These are phyloP conservation scores for Wickerhamia fluorescens DNA, from an alignment of 805 yeast species.

Conservation along the genomic window DNA sequence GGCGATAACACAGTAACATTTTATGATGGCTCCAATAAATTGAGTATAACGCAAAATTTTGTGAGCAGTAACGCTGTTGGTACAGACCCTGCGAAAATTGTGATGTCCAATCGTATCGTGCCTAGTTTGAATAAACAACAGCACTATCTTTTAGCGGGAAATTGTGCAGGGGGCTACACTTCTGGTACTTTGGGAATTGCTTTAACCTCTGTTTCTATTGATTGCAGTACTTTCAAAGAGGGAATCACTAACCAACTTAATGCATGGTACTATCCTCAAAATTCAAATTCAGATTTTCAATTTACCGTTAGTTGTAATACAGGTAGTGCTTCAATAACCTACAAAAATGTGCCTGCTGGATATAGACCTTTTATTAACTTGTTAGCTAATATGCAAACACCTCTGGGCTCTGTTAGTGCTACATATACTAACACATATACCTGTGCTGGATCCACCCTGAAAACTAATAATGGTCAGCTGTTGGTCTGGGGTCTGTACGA, in stretches of 20 bases:
- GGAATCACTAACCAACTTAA: conserved; percentile 14
- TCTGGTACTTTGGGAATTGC: conserved; percentile 15
- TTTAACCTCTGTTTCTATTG: conserved; percentile 7
- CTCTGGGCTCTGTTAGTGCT: too few relatives aligned
- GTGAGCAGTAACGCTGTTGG: neutral
- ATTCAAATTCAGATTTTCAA: conserved; percentile 1
- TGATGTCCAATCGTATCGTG: too few relatives aligned
- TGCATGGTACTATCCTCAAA: conserved; percentile 12
- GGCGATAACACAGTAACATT: conserved; percentile 15
- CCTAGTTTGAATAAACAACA: neutral
- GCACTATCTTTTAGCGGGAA: conserved; percentile 5
- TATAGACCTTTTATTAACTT: conserved; percentile 16
- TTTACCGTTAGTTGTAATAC: conserved; percentile 10
- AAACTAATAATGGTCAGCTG: neutral
- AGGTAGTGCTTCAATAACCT: conserved; percentile 3
- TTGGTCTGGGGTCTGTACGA: conserved; percentile 4
- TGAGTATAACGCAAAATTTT: conserved; percentile 2
- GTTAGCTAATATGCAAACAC: neutral
- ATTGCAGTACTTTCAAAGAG: conserved; percentile 13
- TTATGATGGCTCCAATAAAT: conserved; percentile 5
- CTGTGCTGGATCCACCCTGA: conserved; percentile 7
- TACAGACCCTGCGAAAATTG: too few relatives aligned
- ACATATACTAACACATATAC: conserved; percentile 7
- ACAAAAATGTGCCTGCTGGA: conserved; percentile 20
- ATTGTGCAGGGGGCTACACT: conserved; percentile 15